Evolutionary conservation across 805 yeast species (phyloP), one percentile per base, ranked within the genome.

Genomic region (Priceomyces haplophilus): DNA sequence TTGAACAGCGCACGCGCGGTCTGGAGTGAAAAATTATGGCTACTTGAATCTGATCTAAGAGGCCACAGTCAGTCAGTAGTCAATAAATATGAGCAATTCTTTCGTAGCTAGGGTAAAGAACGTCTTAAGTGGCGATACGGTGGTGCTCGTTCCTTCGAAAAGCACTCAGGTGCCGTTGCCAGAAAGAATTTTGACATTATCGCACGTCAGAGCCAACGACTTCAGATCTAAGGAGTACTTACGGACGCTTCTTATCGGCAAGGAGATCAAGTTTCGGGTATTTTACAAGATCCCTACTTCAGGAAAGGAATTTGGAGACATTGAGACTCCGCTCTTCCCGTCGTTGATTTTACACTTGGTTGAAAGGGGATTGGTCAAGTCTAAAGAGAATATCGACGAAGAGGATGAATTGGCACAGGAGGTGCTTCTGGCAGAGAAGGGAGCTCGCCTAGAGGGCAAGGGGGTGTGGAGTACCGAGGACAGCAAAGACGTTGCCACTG

Each of bases 281-380:
- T 53, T 76, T 32, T 80, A 79, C 65, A 75, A 78, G 51, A 67
- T 66, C 42, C 73, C 78, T 15, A 44, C 60, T 24, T 58, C 71
- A 3, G 80, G 77, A 10, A 73, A 84, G 48, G 89, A 83, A 52
- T 85, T 81, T 57, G 93, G 91, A 18, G 89, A 85, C 56, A 60
- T 83, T 18, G 72, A 76, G 35, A 69, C 87, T 19, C 89, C 89
- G 6, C 64, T 80, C 23, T 80, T 83, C 59, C 53, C 64, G 24
- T 80, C 88, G 17, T 68, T 85, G 55, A 69, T 76, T 45, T 82
- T 75, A 53, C 73, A 76, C 52, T 63, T 76, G 44, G 64, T 84
- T 41, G 70, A 65, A 18, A 72, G 75, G 18, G 95, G 93, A 40
- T 65, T 67, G 47, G 89, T 77, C 47, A 80, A 78, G 54, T 69